Conservation (phyloP, 345 rosid species). For the Chamaenerion angustifolium region DNA sequence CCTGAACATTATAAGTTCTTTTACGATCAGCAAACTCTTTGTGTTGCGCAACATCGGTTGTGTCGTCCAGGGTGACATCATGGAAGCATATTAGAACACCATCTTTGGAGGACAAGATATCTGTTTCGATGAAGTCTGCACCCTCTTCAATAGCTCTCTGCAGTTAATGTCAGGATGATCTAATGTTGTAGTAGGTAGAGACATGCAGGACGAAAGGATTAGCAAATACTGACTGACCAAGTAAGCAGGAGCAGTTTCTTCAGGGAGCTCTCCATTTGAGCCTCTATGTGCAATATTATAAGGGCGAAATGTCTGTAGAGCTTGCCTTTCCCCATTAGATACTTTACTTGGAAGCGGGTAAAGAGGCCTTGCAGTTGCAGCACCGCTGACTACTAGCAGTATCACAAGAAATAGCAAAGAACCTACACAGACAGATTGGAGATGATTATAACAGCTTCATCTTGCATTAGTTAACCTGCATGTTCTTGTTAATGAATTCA, state of each 20-base stretch:
- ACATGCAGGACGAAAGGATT: too few relatives aligned
- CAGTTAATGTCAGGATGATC: constrained; percentile 9
- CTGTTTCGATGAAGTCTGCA: constrained; percentile 87
- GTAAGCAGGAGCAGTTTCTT: constrained; percentile 89
- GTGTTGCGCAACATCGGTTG: constrained; percentile 56
- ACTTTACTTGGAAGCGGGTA: constrained; percentile 76
- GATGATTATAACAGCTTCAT: background rate
- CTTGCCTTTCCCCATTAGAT: constrained; percentile 24
- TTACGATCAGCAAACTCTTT: constrained; percentile 72
- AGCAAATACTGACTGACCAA: constrained; percentile 26
- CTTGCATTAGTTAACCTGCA: too few relatives aligned
- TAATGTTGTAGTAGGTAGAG: too few relatives aligned
- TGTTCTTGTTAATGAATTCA: too few relatives aligned
- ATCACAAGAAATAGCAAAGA: constrained; percentile 28
- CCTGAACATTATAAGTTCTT: constrained; percentile 76
- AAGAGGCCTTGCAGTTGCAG: constrained; percentile 52
- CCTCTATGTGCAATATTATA: constrained; percentile 91
- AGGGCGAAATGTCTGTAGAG: constrained; percentile 79
- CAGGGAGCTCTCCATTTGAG: constrained; percentile 87
- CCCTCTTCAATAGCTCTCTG: constrained; percentile 96
- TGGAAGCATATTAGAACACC: constrained; percentile 77
- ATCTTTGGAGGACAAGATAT: constrained; percentile 66
- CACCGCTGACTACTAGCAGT: constrained; percentile 20
- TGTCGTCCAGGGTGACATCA: constrained; percentile 66
- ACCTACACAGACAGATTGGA: constrained; percentile 21